Base-by-base conservation (phyloP, 164 flowering plant genomes). In the Akebia trifoliata region DNA sequence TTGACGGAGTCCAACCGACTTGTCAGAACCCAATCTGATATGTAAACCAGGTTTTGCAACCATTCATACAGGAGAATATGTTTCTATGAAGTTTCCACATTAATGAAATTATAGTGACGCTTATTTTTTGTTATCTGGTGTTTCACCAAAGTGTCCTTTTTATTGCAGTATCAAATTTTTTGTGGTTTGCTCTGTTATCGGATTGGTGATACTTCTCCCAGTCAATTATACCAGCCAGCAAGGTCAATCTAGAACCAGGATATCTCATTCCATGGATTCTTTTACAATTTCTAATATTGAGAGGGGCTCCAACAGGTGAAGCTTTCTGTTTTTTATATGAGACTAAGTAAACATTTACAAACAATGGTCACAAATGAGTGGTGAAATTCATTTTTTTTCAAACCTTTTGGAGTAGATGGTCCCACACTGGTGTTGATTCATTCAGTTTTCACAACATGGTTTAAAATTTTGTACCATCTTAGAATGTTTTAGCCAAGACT, bases 161-260 rank as follows among this genome's bases (percentile, higher is more conserved):
- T 57, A 11, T 66, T 76, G 74, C 81, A 90, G 95, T 20, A 76
- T 85, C 59, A 84, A 76, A 2, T 82, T 87, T 70, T 90, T 87
- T 74, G 31, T 73, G 57, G 72, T 67, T 26, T 76, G 85, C 74
- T 81, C 90, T 35, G 15, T 78, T 18, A 55, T 86, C 59, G 97
- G 97, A 56, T 46, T 86, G 71, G n/a, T 74, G 54, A 47, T 90
- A 39, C 86, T 90, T 46, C 75, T 87, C 18, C 97, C 97, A 1
- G 68, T 87, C n/a, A 86, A 90, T 67, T 86, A 74, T 61, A 56
- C 63, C 34, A 62, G 77, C 49, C 56, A 65, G 26, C 65, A 69
- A 50, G 75, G 63, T 17, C 49, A 67, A 29, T 51, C 74, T 24
- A 36, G 21, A 39, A 72, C 56, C 36, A n/a, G 32, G 12, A 24